Percentiles rank a stretch among this genome's conserved stretches.
phyloP scores from a whole-genome alignment of 1,284 basidiomycete species.

The Ceratobasidium sp. region DNA sequence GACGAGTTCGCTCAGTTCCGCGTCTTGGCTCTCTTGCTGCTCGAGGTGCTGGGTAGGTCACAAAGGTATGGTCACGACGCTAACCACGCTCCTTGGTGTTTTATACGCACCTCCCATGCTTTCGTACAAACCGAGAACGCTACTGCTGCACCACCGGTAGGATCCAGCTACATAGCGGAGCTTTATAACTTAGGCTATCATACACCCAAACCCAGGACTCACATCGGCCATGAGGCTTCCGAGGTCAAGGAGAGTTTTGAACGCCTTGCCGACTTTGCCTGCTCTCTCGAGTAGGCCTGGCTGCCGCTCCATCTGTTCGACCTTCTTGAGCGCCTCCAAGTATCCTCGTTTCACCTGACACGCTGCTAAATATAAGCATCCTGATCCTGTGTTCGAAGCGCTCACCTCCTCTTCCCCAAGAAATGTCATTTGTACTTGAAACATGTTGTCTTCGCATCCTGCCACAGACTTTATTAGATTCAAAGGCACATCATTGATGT shows the following conservation, averaged over 20 bases:
- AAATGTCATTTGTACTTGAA: no score
- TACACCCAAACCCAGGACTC: neutral
- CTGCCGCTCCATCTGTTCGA: neutral
- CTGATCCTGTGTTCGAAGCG: no score
- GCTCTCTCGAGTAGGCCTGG: neutral
- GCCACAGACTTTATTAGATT: no score
- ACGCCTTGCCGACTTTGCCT: neutral
- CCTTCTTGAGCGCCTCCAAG: neutral
- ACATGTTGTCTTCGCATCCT: no score
- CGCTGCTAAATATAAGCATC: no score
- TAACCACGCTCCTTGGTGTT: no score
- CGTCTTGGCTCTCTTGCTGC: neutral
- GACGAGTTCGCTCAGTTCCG: neutral
- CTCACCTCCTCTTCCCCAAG: no score
- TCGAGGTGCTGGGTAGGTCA: neutral
- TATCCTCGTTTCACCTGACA: neutral
- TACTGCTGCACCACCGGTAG: neutral
- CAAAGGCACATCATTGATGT: neutral
- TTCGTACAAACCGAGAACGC: neutral
- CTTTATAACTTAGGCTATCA: no score
- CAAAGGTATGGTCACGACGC: no score
- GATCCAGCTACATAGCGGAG: neutral
- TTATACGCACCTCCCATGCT: conserved; percentile 18
- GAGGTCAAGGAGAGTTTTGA: neutral
- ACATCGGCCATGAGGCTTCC: conserved; percentile 6